Conservation (phyloP, 768 basidiomycete species). For the Holtermannia corniformis region DNA sequence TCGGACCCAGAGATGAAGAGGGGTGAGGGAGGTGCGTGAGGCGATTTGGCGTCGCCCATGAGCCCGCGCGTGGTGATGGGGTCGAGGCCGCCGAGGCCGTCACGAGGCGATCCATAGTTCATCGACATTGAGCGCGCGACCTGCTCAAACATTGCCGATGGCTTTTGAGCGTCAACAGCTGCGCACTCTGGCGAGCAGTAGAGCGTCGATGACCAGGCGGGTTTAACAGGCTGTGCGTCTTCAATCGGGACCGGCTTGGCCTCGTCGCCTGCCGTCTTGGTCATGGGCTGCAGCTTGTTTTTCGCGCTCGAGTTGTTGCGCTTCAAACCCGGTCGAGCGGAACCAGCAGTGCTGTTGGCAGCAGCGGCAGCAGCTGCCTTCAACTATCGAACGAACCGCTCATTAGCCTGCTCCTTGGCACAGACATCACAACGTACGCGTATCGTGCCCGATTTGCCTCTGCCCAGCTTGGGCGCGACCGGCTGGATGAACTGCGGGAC, state of each 20-base stretch:
- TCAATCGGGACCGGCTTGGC: not conserved
- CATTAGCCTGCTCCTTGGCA: not conserved
- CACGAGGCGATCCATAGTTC: conserved; percentile 3
- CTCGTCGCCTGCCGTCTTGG: not conserved
- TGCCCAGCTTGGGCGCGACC: conserved; percentile 11
- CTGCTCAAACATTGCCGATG: conserved; percentile 17
- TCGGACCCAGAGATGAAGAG: conserved; percentile 29
- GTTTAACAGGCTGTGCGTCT: not conserved
- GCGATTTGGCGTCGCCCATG: conserved; percentile 8
- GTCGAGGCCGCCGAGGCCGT: conserved; percentile 1
- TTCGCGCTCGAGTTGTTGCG: conserved; percentile 2
- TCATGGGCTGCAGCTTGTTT: not conserved
- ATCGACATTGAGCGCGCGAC: conserved; percentile 18
- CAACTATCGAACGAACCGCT: not conserved
- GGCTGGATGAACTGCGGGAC: conserved; percentile 2
- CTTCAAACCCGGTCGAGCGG: not conserved
- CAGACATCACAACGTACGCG: conserved; percentile 15
- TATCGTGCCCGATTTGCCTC: conserved; percentile 21
- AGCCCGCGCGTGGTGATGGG: conserved; percentile 10
- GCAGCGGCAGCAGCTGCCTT: conserved; percentile 10
- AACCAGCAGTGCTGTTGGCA: conserved; percentile 8
- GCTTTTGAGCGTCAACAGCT: conserved; percentile 19
- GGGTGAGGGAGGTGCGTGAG: conserved; percentile 28
- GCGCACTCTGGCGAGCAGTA: conserved; percentile 32
- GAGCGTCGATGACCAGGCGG: conserved; percentile 21